Base-by-base conservation (phyloP, 148 eudicot genomes). In the Tetragonia tetragonoides region DNA sequence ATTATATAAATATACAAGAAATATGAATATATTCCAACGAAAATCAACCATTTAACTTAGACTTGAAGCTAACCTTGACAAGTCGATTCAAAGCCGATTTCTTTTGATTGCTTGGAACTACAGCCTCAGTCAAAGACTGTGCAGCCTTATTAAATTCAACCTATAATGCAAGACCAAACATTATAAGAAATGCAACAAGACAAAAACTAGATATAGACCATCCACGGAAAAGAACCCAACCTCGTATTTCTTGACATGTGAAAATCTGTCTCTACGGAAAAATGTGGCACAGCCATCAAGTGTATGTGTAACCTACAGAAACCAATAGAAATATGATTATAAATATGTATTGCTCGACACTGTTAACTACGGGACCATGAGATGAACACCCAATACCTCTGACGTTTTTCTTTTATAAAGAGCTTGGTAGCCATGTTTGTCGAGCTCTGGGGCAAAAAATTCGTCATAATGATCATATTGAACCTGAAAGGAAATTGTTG, bases 121-220 rank as follows among this genome's bases (percentile, higher is more conserved):
- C 84, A 69, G 97, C 99, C 47, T 96, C 98, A 14, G 99, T 96
- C 72, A 93, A 88, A 68, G 99, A 96, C 79, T 96, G 99, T 67
- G 99, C 99, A 78, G 99, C 99, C 87, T 93, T 96, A 74, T 96
- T 96, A 75, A 96, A 96, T 79, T 96, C 99, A 77, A 96, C 99
- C 99, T 95, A 72, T 46, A 82, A n/a, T 75, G 44, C 49, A 74
- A 41, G 2, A 83, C 46, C 44, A 76, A 75, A 23, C 47, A 66
- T 9, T 37, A 79, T 71, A 41, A 81, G 59, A 28, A 15, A 41
- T 47, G 70, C 49, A 46, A 71, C 24, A 54, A 59, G 42, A 61
- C 4, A 5, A 47, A 74, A 65, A 60, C 60, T 17, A 34, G 8
- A 53, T 24, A 65, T n/a, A 21, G 42, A 44, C 2, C n/a, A 17